A percentile compares a stretch with the other conserved stretches of the same genome.
These are phyloP conservation scores for Laburnicola sp. DNA, from an alignment of 2,329 filamentous ascomycete species.

Conservation along the genomic window DNA sequence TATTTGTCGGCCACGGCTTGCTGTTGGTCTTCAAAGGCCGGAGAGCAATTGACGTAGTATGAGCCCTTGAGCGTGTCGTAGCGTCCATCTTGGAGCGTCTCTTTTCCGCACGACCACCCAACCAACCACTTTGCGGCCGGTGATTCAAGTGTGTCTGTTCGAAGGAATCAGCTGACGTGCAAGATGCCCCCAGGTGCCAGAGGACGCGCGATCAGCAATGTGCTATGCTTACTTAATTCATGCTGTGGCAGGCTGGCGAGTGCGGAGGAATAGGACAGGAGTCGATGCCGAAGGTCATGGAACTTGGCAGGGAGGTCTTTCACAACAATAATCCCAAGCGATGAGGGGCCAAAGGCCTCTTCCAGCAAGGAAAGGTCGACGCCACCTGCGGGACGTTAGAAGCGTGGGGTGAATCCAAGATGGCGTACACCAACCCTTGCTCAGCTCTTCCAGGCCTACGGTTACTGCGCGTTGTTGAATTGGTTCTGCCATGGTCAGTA, in stretches of 20 bases:
- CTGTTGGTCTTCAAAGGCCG: slow-evolving; percentile 62
- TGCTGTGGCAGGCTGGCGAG: slow-evolving; percentile 75
- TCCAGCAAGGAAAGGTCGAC: slow-evolving; percentile 62
- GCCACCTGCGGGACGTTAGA: not conserved
- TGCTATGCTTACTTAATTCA: slow-evolving; percentile 64
- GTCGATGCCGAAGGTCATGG: slow-evolving; percentile 66
- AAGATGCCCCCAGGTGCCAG: no score
- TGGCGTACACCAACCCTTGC: slow-evolving; percentile 45
- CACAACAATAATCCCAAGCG: slow-evolving; percentile 90
- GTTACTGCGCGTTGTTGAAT: slow-evolving; percentile 35
- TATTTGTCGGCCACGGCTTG: slow-evolving; percentile 52
- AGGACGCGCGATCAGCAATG: no score
- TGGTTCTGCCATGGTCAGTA: slow-evolving; percentile 26
- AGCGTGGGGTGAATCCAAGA: not conserved
- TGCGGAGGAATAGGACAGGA: slow-evolving; percentile 86
- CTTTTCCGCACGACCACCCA: slow-evolving; percentile 80
- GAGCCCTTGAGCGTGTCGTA: slow-evolving; percentile 81
- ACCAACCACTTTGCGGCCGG: slow-evolving; percentile 62
- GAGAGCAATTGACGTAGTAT: slow-evolving; percentile 79
- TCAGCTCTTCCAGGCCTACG: slow-evolving; percentile 47
- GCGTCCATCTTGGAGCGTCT: slow-evolving; percentile 75
- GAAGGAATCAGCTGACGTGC: no score
- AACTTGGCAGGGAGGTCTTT: slow-evolving; percentile 79
- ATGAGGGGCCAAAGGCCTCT: slow-evolving; percentile 85
- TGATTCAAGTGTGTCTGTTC: slow-evolving; percentile 50